These are phyloP conservation scores for Candida cerambycidarum DNA, from an alignment of 805 yeast species.

Conservation along the genomic window DNA sequence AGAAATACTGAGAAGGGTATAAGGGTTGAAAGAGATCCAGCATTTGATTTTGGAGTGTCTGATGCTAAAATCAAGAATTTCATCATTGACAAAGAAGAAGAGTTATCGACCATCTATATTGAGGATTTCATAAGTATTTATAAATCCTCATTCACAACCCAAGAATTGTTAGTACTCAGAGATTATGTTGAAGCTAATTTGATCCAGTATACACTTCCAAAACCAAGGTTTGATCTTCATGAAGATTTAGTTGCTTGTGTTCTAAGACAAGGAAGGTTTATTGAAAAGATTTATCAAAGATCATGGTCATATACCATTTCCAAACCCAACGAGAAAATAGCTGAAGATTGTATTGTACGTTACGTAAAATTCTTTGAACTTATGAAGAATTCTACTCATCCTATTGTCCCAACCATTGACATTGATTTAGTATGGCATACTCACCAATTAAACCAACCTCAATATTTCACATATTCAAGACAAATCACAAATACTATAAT, in stretches of 20 bases:
- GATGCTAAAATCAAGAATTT: not conserved
- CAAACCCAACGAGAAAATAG: not conserved
- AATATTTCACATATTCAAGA: constrained; percentile 3
- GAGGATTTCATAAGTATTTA: not conserved
- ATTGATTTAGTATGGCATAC: constrained; percentile 12
- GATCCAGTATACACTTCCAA: not conserved
- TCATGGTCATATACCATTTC: not conserved
- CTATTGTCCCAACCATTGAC: constrained; percentile 9
- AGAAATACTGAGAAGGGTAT: too few relatives aligned
- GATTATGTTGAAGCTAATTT: constrained; percentile 4
- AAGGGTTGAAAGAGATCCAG: too few relatives aligned
- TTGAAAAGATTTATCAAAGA: constrained; percentile 16
- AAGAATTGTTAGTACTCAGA: constrained; percentile 1
- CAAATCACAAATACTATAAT: constrained; percentile 1
- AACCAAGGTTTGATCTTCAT: not conserved
- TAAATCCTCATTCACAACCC: not conserved
- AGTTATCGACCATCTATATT: not conserved
- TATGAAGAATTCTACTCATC: constrained; percentile 6
- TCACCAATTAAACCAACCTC: constrained; percentile 5
- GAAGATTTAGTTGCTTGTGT: constrained; percentile 28
- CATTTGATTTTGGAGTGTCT: not conserved
- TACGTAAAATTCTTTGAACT: constrained; percentile 19
- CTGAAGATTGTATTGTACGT: constrained; percentile 17
- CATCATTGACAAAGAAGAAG: not conserved
- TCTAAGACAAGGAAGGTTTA: constrained; percentile 23